phyloP scores from a whole-genome alignment of 1,284 basidiomycete genomes.

The Moesziomyces sp. region DNA sequence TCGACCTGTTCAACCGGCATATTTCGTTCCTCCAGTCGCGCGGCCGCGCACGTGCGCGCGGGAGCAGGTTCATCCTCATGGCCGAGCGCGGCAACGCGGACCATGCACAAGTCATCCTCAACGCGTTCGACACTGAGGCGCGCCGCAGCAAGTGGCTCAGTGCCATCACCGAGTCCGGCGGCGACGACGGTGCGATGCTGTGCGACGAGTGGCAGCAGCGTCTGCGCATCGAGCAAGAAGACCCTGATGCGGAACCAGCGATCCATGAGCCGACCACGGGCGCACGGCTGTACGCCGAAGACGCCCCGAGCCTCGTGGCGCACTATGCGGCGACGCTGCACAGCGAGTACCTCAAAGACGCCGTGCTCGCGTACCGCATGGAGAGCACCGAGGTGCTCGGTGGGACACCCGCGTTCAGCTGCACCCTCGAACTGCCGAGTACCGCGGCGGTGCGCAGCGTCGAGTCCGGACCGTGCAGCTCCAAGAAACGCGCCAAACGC shows the following conservation, averaged over 20 bases:
- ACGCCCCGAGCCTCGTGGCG: constrained; percentile 36
- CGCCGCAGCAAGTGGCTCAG: constrained; percentile 36
- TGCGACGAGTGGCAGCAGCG: constrained; percentile 23
- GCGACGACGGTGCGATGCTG: constrained; percentile 10
- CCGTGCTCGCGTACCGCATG: constrained; percentile 27
- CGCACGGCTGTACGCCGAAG: constrained; percentile 40
- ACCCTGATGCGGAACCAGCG: constrained; percentile 3
- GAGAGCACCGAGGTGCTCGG: constrained; percentile 6
- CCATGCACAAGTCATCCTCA: constrained; percentile 20
- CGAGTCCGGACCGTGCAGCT: constrained; percentile 13
- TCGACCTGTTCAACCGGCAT: constrained; percentile 54
- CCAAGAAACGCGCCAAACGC: constrained; percentile 46
- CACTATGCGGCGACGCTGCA: constrained; percentile 43
- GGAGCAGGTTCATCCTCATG: constrained; percentile 47
- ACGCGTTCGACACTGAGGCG: constrained; percentile 28
- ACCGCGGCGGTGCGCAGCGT: constrained; percentile 30
- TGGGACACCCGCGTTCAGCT: constrained; percentile 5
- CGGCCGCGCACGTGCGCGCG: constrained; percentile 42
- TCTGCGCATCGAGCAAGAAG: constrained; percentile 21
- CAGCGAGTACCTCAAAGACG: constrained; percentile 26
- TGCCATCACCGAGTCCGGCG: constrained; percentile 12
- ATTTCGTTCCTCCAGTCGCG: constrained; percentile 54
- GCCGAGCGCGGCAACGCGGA: constrained; percentile 32
- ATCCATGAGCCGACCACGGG: constrained; percentile 34
- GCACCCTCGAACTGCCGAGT: constrained; percentile 31